Conservation (phyloP, 306 rosid genomes). For the Acacia melanoxylon region DNA sequence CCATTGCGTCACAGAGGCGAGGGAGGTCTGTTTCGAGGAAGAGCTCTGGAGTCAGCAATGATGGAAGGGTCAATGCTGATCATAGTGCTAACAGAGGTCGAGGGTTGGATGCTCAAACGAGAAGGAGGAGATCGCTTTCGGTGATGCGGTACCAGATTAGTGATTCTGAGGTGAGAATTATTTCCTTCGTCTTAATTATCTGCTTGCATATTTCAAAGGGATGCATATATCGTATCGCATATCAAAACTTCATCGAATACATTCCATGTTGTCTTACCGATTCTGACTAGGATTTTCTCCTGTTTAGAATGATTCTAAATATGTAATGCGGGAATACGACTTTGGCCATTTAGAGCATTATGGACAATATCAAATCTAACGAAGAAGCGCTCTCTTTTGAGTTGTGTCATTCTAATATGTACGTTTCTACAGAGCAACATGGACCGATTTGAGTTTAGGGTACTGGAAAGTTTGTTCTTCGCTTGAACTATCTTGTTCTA, state of each 20-base stretch:
- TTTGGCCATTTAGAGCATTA: neutral
- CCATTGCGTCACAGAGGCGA: slow-evolving; percentile 54
- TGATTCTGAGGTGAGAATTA: slow-evolving; percentile 83
- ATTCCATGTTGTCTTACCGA: neutral
- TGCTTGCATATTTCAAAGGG: slow-evolving; percentile 1
- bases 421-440: neutral
- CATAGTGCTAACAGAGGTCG: slow-evolving; percentile 43
- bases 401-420: neutral
- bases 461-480: neutral
- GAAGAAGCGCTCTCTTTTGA: neutral
- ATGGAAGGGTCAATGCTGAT: slow-evolving; percentile 42
- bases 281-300: neutral
- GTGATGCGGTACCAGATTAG: slow-evolving; percentile 86
- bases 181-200: neutral
- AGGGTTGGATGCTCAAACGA: slow-evolving; percentile 56
- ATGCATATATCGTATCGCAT: neutral
- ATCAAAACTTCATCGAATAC: neutral
- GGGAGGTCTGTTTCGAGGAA: slow-evolving; percentile 97
- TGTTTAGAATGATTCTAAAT: neutral
- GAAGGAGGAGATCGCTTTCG: slow-evolving; percentile 81
- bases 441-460: neutral
- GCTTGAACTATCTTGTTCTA: neutral
- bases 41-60: slow-evolving; percentile 45
- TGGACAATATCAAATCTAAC: neutral
- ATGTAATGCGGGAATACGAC: neutral